These are phyloP conservation scores for Claviceps purpurea DNA, from an alignment of 2,329 filamentous ascomycete species.

Conservation along the genomic window DNA sequence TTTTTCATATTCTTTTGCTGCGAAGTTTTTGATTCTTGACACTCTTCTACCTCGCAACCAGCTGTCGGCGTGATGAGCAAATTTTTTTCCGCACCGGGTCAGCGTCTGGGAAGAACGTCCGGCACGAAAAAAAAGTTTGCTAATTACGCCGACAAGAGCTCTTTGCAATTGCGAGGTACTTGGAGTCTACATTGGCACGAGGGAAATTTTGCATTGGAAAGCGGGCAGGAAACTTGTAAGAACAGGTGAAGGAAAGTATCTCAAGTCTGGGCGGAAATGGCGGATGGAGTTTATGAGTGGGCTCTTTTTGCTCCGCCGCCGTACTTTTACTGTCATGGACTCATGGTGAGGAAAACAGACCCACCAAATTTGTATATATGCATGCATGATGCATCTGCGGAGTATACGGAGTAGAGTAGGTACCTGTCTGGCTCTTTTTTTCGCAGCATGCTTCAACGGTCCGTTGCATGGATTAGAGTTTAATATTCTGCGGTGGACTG, in stretches of 20 bases:
- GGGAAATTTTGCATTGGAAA: background rate
- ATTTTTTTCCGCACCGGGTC: background rate
- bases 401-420: background rate
- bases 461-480: background rate
- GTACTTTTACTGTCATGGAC: background rate
- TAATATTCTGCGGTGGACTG: background rate
- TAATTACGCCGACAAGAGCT: background rate
- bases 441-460: background rate
- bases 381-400: background rate
- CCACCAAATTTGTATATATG: background rate
- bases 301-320: background rate
- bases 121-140: background rate
- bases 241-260: no score
- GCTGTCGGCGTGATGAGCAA: background rate
- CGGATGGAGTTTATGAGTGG: background rate
- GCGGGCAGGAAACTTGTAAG: background rate
- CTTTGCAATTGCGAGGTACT: background rate
- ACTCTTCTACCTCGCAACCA: background rate
- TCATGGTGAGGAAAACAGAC: background rate
- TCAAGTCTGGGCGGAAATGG: background rate
- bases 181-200: background rate
- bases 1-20: background rate
- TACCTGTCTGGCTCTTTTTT: background rate
- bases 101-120: background rate
- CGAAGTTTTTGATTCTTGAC: background rate